These are phyloP conservation scores for Jamesozyma jinghongensis DNA, from an alignment of 805 yeast species.

Conservation along the genomic window DNA sequence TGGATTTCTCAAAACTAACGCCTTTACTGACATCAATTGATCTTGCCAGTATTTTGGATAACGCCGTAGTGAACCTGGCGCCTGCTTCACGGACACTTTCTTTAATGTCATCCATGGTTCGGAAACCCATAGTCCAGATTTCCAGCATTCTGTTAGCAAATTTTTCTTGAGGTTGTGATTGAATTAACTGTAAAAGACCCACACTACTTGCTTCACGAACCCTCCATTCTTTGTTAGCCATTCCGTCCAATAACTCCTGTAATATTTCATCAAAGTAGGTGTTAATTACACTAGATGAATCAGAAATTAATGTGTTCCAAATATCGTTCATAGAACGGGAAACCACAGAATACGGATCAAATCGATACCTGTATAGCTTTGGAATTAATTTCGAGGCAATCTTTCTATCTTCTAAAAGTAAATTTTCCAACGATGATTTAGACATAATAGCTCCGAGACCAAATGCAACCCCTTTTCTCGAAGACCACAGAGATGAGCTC, in stretches of 20 bases:
- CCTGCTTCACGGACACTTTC: constrained; percentile 88
- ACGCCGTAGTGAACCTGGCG: constrained; percentile 49
- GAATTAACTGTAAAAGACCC: constrained; percentile 63
- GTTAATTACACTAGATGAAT: constrained; percentile 44
- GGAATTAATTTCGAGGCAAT: constrained; percentile 63
- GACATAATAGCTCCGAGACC: constrained; percentile 83
- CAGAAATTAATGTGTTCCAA: constrained; percentile 63
- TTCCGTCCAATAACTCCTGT: constrained; percentile 52
- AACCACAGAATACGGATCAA: constrained; percentile 73
- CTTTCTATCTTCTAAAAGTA: constrained; percentile 44
- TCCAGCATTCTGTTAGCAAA: constrained; percentile 49
- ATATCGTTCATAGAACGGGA: constrained; percentile 79
- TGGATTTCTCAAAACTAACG: constrained; percentile 33
- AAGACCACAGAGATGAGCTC: constrained; percentile 82
- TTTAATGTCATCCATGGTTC: constrained; percentile 88
- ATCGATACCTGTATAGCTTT: constrained; percentile 71
- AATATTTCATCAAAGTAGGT: constrained; percentile 51
- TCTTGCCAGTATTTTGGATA: constrained; percentile 55
- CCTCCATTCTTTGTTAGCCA: constrained; percentile 87
- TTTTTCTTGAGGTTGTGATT: constrained; percentile 41
- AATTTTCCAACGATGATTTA: constrained; percentile 59
- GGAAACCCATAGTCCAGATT: constrained; percentile 81
- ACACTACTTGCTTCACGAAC: constrained; percentile 78
- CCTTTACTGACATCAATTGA: constrained; percentile 42
- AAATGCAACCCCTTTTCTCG: constrained; percentile 88